Evolutionary conservation across 192 early-diverging fungal genomes (phyloP), one percentile per base, ranked within the genome.

Genomic region (Coemansia sp.): DNA sequence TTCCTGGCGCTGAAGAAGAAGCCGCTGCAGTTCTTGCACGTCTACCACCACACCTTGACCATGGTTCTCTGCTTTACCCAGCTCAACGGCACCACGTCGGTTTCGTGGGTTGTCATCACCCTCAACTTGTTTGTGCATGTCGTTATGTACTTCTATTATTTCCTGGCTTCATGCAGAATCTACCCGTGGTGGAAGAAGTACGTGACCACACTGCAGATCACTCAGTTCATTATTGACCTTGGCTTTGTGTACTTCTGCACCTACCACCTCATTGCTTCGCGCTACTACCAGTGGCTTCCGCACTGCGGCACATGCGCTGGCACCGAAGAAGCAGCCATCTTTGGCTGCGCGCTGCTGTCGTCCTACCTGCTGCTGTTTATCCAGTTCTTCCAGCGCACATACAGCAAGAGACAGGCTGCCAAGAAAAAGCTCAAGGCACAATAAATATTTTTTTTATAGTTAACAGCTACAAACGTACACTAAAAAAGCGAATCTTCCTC

Each of bases 121-220:
- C 76, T 94, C 38, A 94, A 95, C 80, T 81, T 93, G 71, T 81
- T 82, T 53, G 90, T 95, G 16, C 93, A 95, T 62, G 90, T 93
- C 48, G 68, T 92, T 51, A 95, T 95, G 93, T 92, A 92, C 81
- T 90, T 87, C 67, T 92, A 90, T 79, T 92, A 92, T 72, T 87
- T 86, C 80, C 86, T 84, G 53, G 86, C 88, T 11, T 87, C 87
- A 45, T 79, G 82, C 41, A 81, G 87, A 32, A 85, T 85, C 65
- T 76, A 81, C 62, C 85, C 89, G 56, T 93, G 93, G 91, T 96
- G 92, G 92, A 94, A 94, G 79, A 85, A 91, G 76, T 88, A 90
- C 69, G 76, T 96, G 31, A 96, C 93, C 34, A 90, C 90, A 15
- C 66, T 91, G 56, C 93, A 96, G 77, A 96, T 96, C 52, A 64